phyloP scores from a whole-genome alignment of 2,329 filamentous ascomycete genomes.

The Claviceps purpurea region DNA sequence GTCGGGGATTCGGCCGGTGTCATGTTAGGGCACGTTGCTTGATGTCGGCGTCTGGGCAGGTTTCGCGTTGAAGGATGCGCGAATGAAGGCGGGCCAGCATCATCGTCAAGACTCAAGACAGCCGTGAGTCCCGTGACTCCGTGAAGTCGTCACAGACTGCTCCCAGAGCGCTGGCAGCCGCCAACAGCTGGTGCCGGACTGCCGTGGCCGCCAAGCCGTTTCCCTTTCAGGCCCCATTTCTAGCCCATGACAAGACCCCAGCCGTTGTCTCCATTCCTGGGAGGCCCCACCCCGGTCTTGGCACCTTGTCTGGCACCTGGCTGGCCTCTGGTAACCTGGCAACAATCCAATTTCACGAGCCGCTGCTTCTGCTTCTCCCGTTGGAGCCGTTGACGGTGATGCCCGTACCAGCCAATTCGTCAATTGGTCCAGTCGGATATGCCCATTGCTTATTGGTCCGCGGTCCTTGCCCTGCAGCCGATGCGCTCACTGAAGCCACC shows the following conservation, averaged over 20 bases:
- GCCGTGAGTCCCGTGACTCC: too few species aligned
- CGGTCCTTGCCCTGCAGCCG: background rate
- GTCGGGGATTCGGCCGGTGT: too few species aligned
- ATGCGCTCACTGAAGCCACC: background rate
- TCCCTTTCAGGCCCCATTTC: background rate
- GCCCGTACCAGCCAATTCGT: background rate
- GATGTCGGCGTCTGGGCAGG: too few species aligned
- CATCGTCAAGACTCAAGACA: too few species aligned
- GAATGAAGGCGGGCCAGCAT: too few species aligned
- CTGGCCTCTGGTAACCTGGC: background rate
- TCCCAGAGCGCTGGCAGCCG: background rate
- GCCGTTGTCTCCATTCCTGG: background rate
- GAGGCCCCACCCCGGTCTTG: background rate
- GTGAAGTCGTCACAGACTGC: background rate
- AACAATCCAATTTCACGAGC: background rate
- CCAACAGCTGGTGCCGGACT: background rate
- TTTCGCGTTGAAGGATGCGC: too few species aligned
- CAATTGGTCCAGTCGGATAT: background rate
- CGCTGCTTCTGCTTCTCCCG: background rate
- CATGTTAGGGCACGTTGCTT: too few species aligned
- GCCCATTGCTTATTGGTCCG: background rate
- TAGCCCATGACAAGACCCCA: background rate
- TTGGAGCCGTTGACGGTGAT: background rate
- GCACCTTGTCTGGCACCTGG: background rate
- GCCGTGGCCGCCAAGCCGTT: slow-evolving; percentile 1